phyloP scores from a whole-genome alignment of 2,329 filamentous ascomycete genomes.

The Fusarium sp. region DNA sequence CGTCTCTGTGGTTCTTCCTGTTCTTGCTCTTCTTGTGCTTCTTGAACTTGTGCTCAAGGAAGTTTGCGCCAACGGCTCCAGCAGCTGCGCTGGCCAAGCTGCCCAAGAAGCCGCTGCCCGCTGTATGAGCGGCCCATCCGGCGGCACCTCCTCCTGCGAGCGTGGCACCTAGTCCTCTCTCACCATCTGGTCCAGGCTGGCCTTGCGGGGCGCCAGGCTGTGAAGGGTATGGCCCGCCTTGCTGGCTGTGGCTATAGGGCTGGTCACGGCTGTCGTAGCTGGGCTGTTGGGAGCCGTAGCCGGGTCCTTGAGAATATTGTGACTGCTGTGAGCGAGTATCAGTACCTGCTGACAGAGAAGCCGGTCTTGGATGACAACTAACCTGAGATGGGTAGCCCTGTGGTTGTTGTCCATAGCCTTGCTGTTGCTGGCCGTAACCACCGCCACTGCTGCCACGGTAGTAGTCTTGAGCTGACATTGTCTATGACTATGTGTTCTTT shows the following conservation, averaged over 20 bases:
- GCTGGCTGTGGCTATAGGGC: slow-evolving; percentile 32
- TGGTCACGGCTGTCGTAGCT: slow-evolving; percentile 28
- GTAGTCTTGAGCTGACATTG: slow-evolving; percentile 43
- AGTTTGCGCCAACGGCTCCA: slow-evolving; percentile 61
- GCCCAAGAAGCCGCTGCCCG: slow-evolving; percentile 59
- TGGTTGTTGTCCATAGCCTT: slow-evolving; percentile 27
- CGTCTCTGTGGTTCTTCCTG: slow-evolving; percentile 38
- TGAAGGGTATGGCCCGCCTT: slow-evolving; percentile 9
- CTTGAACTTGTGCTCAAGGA: slow-evolving; percentile 53
- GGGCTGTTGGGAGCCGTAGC: slow-evolving; percentile 29
- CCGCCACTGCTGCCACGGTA: slow-evolving; percentile 28
- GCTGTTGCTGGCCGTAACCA: slow-evolving; percentile 17
- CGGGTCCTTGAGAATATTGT: slow-evolving; percentile 33
- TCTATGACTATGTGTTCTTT: neutral
- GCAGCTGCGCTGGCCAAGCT: slow-evolving; percentile 58
- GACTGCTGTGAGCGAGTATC: slow-evolving; percentile 2
- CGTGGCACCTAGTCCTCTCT: slow-evolving; percentile 62
- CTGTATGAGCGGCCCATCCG: slow-evolving; percentile 59
- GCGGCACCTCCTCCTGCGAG: slow-evolving; percentile 59
- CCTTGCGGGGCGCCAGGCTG: slow-evolving; percentile 23
- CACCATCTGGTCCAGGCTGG: slow-evolving; percentile 44
- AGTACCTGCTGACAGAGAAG: neutral
- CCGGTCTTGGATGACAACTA: neutral
- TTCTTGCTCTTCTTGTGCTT: slow-evolving; percentile 44
- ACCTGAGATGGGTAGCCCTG: slow-evolving; percentile 35